Evolutionary conservation across 371 early-diverging fungal genomes (phyloP).

Genomic region (Rhizopus stolonifer): DNA sequence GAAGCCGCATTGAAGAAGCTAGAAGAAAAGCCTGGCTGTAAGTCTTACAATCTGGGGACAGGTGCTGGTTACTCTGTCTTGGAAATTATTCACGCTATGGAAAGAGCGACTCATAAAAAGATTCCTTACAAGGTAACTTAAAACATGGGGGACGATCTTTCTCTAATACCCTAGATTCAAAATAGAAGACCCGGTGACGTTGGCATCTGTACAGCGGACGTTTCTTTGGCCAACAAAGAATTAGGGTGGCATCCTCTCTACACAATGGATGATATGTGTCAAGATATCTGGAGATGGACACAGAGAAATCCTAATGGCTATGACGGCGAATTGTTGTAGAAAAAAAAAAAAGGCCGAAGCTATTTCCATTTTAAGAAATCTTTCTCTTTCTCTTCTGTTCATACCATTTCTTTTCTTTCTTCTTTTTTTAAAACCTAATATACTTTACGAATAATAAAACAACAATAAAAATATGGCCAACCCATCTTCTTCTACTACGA

Average conservation of each 20-base stretch:
- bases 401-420: too few relatives aligned
- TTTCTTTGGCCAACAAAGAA: slow-evolving; percentile 66
- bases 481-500: slow-evolving; percentile 23
- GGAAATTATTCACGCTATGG: too few relatives aligned
- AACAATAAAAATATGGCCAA: too few relatives aligned
- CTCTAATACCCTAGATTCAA: slow-evolving; percentile 32
- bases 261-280: slow-evolving; percentile 81
- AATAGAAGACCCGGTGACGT: slow-evolving; percentile 83
- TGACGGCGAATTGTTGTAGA: slow-evolving; percentile 24
- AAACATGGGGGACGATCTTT: slow-evolving; percentile 10
- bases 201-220: slow-evolving; percentile 78
- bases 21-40: too few relatives aligned
- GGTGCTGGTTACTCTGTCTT: too few relatives aligned
- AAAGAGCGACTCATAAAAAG: too few relatives aligned
- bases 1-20: too few relatives aligned
- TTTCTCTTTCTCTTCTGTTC: too few relatives aligned
- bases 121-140: slow-evolving; percentile 60
- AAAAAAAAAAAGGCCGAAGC: slow-evolving; percentile 14
- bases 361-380: slow-evolving; percentile 11
- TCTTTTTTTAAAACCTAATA: slow-evolving; percentile 6
- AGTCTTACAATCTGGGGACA: too few relatives aligned
- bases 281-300: slow-evolving; percentile 88
- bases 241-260: slow-evolving; percentile 77
- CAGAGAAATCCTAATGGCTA: slow-evolving; percentile 75
- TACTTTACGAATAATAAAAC: neutral